Evolutionary conservation across 139 green algal species (phyloP).

Genomic region (Picochlorum sp.): DNA sequence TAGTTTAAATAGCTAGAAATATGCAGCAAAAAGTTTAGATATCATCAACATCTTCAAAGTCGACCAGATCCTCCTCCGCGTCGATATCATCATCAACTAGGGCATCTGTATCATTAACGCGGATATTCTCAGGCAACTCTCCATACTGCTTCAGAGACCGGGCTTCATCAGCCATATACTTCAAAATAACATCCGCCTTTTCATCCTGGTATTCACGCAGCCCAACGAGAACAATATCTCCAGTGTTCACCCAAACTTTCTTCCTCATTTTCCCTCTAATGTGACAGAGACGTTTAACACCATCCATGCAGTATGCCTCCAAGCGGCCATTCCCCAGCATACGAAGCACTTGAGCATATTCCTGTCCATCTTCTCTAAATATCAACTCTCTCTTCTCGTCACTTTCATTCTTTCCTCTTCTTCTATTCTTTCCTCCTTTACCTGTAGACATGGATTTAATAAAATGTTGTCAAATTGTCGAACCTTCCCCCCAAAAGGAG

Average conservation of each 20-base stretch:
- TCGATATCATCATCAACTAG: slow-evolving; percentile 50
- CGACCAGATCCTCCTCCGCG: slow-evolving; percentile 67
- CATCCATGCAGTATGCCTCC: slow-evolving; percentile 97
- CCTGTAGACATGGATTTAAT: too few relatives aligned
- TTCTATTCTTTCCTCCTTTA: slow-evolving; percentile 55
- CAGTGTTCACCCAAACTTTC: slow-evolving; percentile 90
- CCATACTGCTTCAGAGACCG: slow-evolving; percentile 92
- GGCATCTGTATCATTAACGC: slow-evolving; percentile 55
- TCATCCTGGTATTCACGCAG: slow-evolving; percentile 99
- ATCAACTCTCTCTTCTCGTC: slow-evolving; percentile 99
- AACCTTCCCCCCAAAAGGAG: too few relatives aligned
- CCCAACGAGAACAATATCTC: slow-evolving; percentile 95
- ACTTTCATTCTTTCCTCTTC: slow-evolving; percentile 78
- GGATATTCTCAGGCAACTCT: slow-evolving; percentile 92
- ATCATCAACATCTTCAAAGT: slow-evolving; percentile 66
- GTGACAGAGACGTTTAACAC: slow-evolving; percentile 94
- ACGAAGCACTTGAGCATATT: slow-evolving; percentile 88
- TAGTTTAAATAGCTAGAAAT: not conserved
- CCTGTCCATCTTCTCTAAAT: slow-evolving; percentile 98
- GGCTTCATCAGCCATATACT: slow-evolving; percentile 95
- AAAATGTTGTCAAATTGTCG: too few relatives aligned
- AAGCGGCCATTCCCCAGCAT: slow-evolving; percentile 98
- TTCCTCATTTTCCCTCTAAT: slow-evolving; percentile 99
- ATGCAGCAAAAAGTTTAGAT: slow-evolving; percentile 15
- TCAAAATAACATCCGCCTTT: slow-evolving; percentile 99